Evolutionary conservation across 2,329 filamentous ascomycete genomes (phyloP).

Genomic region (Penicillium sp.): DNA sequence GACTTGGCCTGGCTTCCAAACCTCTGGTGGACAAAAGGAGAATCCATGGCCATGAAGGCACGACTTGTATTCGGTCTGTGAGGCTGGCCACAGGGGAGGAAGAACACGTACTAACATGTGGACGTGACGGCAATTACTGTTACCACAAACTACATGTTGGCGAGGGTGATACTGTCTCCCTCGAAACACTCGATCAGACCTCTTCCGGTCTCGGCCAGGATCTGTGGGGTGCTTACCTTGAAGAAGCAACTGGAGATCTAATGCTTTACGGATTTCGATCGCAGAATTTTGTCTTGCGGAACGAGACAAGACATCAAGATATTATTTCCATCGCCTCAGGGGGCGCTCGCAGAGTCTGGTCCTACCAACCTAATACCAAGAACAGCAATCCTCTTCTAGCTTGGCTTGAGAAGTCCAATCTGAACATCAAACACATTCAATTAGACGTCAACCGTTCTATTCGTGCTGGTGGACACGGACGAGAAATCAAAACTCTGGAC

Average conservation of each 20-base stretch:
- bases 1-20: conserved; percentile 19
- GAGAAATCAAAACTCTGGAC: conserved; percentile 74
- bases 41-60: conserved; percentile 60
- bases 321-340: conserved; percentile 76
- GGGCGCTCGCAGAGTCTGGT: conserved; percentile 78
- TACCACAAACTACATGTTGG: conserved; percentile 54
- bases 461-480: conserved; percentile 74
- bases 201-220: conserved; percentile 72
- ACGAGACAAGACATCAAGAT: conserved; percentile 70
- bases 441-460: conserved; percentile 53
- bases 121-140: conserved; percentile 74
- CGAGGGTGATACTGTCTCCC: conserved; percentile 23
- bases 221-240: conserved; percentile 72
- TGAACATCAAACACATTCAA: conserved; percentile 50
- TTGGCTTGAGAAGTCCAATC: conserved; percentile 70
- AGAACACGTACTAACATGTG: conserved; percentile 65
- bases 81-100: conserved; percentile 17
- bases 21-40: conserved; percentile 30
- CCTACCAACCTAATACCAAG: conserved; percentile 47
- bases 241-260: conserved; percentile 31
- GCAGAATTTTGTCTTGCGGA: conserved; percentile 75
- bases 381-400: conserved; percentile 59
- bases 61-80: conserved; percentile 62
- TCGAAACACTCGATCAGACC: conserved; percentile 66
- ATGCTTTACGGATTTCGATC: conserved; percentile 30